Evolutionary conservation across 805 yeast genomes (phyloP).

Genomic region (Monosporozyma aerobia): DNA sequence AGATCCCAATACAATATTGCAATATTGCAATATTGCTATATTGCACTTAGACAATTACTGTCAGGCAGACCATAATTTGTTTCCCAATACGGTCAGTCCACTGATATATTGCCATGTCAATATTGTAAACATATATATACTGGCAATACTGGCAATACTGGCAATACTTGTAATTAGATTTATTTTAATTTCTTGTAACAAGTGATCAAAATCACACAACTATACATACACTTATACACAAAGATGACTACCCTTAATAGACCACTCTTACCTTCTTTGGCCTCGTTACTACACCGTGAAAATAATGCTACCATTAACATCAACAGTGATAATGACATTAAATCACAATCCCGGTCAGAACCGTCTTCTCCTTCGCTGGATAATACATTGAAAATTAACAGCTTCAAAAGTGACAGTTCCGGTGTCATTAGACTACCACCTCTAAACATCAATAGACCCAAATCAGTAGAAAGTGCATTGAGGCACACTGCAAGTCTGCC

Average conservation of each 20-base stretch:
- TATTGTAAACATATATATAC: too few relatives aligned
- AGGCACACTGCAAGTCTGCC: conserved; percentile 15
- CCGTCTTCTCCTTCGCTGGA: conserved; percentile 18
- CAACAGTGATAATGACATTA: too few relatives aligned
- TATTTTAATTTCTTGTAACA: too few relatives aligned
- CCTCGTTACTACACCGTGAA: conserved; percentile 8
- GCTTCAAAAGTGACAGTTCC: conserved; percentile 18
- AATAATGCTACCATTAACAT: not conserved
- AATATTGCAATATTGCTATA: too few relatives aligned
- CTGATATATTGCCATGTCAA: too few relatives aligned
- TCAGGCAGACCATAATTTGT: too few relatives aligned
- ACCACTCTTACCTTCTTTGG: conserved; percentile 18
- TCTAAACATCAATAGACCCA: conserved; percentile 15
- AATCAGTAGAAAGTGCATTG: conserved; percentile 20
- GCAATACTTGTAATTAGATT: too few relatives aligned
- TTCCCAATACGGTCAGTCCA: too few relatives aligned
- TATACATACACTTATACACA: not conserved
- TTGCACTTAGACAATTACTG: too few relatives aligned
- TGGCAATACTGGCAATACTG: too few relatives aligned
- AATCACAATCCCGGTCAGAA: conserved; percentile 5
- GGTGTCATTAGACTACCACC: conserved; percentile 28
- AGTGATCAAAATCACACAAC: not conserved
- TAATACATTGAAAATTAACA: conserved; percentile 5
- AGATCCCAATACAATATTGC: too few relatives aligned
- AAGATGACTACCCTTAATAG: conserved; percentile 2